Evolutionary conservation across 306 rosid species (phyloP), one percentile per base, ranked within the genome.

Genomic region (Medicago ruthenica): DNA sequence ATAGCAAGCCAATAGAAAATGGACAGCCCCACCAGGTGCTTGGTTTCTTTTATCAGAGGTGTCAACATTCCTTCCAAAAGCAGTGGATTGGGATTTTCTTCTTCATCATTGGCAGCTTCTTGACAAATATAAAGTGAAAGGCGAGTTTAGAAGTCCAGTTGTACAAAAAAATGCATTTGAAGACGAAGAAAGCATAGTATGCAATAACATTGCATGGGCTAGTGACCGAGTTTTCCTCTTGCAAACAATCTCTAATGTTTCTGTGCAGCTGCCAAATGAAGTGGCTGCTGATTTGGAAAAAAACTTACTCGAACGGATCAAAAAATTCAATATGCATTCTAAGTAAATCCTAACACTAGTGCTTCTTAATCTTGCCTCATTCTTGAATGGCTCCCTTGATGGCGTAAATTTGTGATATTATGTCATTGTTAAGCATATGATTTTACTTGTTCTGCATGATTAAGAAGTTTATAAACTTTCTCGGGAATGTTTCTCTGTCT

Each of bases 31-130:
- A 12, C 87, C 87, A 0, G 97, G 98, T 76, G 92, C 96, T 68
- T 92, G 98, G 98, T 87, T 94, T 87, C 96, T 94, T 67, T 75
- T 94, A 67, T 92, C 98, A 21, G 97, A 94, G 90, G 90, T 92
- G 68, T 94, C 98, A 12, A 79, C 83, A 40, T 94, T 77, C 81
- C 95, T 94, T 84, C 76, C 91, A 73, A 88, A 90, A 87, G 82
- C 85, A 67, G 92, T 94, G 68, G 88, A 90, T 67, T 94, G 96
- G 98, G 88, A 92, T 74, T 94, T 94, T 77, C 98, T 94, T 80
- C 80, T 80, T 81, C 98, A 94, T 86, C 96, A 94, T 71, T 94
- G 97, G 97, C 80, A 88, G 86, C 91, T 92, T 73, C 96, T 88
- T 77, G 98, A 94, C 86, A 86, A 88, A 76, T 81, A 87, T 72